These are phyloP conservation scores for Mycena sanguinolenta DNA, from an alignment of 768 basidiomycete genomes.

Conservation along the genomic window DNA sequence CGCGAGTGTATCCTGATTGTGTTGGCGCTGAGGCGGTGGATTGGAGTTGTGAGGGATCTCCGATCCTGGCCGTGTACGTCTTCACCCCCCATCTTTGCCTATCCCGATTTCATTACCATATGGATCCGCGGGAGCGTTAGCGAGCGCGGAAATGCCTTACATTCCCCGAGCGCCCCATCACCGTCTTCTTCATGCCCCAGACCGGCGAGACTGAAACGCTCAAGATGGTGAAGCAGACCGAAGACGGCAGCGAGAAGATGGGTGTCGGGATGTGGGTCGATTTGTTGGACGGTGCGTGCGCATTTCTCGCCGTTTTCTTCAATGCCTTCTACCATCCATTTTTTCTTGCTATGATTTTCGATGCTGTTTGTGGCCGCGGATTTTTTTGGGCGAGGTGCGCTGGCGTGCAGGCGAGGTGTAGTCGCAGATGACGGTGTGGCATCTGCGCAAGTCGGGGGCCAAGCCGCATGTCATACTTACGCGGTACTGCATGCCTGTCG, in stretches of 20 bases:
- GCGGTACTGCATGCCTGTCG: too few species aligned
- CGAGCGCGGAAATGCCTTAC: background rate
- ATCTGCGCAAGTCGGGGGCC: background rate
- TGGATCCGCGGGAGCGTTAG: too few species aligned
- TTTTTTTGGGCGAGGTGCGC: too few species aligned
- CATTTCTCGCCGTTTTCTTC: background rate
- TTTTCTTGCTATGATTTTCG: background rate
- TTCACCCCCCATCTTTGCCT: background rate
- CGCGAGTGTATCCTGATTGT: background rate
- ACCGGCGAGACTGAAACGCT: slow-evolving; percentile 92
- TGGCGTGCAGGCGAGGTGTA: too few species aligned
- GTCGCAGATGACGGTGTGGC: too few species aligned
- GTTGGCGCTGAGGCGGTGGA: background rate
- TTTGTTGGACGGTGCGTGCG: slow-evolving; percentile 88
- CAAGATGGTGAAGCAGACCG: slow-evolving; percentile 62
- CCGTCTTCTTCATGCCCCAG: slow-evolving; percentile 62
- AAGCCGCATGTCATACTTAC: too few species aligned
- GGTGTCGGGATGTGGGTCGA: slow-evolving; percentile 95
- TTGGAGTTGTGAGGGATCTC: background rate
- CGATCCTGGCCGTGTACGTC: background rate
- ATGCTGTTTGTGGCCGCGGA: too few species aligned
- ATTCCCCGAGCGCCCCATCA: background rate
- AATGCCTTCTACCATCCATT: too few species aligned
- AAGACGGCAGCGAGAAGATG: slow-evolving; percentile 72
- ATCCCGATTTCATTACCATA: background rate